Evolutionary conservation across 352 stramenopile genomes (phyloP), one percentile per base, ranked within the genome.

Genomic region (Pythium myriotylum): DNA sequence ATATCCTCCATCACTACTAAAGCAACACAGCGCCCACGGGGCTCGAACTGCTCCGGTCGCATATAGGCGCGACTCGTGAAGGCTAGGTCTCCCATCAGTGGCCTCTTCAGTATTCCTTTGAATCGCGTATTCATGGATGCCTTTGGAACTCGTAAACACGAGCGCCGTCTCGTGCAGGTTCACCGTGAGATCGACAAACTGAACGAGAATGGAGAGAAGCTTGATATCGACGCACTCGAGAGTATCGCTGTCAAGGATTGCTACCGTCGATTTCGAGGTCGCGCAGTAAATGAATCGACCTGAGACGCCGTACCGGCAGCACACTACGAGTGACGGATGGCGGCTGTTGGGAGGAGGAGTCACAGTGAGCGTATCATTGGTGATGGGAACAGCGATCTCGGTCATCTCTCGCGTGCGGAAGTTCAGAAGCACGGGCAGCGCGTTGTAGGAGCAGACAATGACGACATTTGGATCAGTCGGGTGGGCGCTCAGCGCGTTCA

Each of bases 1-100:
- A 59, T 88, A 92, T 13, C 73, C 70, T 27, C 87, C 79, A 12
- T 84, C 74, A 20, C 73, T 79, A 4, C 75, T 90, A 45, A 92
- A 91, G 35, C 73, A 80, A 37, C 81, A 92, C 14, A 91, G 58
- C 2, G 80, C 78, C 85, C 85, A 94, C 22, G 85, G 79, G 4
- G 82, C 83, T 19, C 79, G 77, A 5, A 94, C 83, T 8, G 86
- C 80, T 10, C 86, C 86, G 0, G 83, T 92, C 0, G 73, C 76
- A 29, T 90, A 84, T 4, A 89, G 33, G 23, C 79, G 67, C 22
- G 76, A 52, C 26, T 94, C 86, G 0, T 64, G 42, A 3, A 93
- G 53, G 19, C 43, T 76, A 6, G 47, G 47, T 35, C 46, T 65
- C 27, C 4, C 70, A 41, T 5, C 54, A 27, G n/a, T 1, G 13